Evolutionary conservation across 192 early-diverging fungal species (phyloP), one percentile per base, ranked within the genome.

Genomic region (Coemansia sp.): DNA sequence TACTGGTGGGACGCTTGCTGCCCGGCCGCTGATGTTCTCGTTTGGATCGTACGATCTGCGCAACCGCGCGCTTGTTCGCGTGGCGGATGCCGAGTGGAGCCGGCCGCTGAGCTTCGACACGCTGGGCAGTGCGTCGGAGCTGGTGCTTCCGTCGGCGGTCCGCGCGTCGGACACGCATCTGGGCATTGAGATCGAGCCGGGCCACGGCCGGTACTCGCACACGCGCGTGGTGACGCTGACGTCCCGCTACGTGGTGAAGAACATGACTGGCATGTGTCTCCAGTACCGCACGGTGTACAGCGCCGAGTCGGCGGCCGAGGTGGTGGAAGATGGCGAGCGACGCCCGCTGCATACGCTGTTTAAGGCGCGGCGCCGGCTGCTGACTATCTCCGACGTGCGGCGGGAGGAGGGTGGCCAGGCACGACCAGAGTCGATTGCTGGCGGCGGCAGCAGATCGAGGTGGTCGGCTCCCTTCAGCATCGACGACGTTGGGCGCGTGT

Each of bases 31-130:
- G 22, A 92, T 99, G 92, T 99, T 96, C 74, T 96, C 95, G 5
- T 99, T 96, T 72, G 89, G 91, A 1, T 92, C 85, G 36, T 88
- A 88, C 67, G 95, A 97, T 51, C 88, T 91, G 48, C 77, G 90
- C 41, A 98, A 95, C 74, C 82, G 96, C 26, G 88, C 91, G 2
- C 76, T 94, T 59, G 84, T 97, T 32, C 88, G 91, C 66, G 83
- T 92, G 0, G 75, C 68, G 12, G 86, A 89, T 18, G 91, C 92
- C 0, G 91, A 93, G 2, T 94, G 91, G 92, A 96, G 94, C 48
- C 75, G 88, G 66, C 93, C 92, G 3, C 72, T 96, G 49, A 98
- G 95, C 80, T 98, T 99, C 73, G 97, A 99, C 67, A 95, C 95
- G 2, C 90, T 97, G 56, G 95, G 96, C 10, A 94, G 90, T 64